Conservation (phyloP, 306 rosid genomes). For the Cucumis hystrix region DNA sequence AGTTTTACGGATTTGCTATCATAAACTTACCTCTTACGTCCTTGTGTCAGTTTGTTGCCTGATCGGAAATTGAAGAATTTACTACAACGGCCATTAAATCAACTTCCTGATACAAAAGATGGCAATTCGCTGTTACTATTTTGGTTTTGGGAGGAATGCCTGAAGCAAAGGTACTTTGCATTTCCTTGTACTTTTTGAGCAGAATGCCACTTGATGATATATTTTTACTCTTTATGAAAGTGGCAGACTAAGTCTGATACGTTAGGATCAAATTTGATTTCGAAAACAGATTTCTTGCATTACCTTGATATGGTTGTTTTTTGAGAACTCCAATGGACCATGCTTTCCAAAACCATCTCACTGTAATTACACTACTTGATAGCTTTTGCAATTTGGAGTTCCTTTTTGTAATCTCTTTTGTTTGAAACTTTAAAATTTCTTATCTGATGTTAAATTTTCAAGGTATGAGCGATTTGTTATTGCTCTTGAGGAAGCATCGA, state of each 20-base stretch:
- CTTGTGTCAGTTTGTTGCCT: constrained; percentile 56
- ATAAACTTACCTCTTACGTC: constrained; percentile 4
- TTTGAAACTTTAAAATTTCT: not conserved
- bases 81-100: constrained; percentile 52
- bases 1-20: not conserved
- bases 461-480: constrained; percentile 85
- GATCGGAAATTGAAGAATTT: constrained; percentile 81
- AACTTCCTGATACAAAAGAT: constrained; percentile 71
- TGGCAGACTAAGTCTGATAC: not conserved
- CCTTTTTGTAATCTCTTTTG: not conserved
- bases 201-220: not conserved
- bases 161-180: constrained; percentile 74
- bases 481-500: constrained; percentile 94
- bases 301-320: not conserved
- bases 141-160: constrained; percentile 95
- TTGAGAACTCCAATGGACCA: not conserved
- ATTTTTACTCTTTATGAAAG: not conserved
- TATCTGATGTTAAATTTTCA: constrained; percentile 1
- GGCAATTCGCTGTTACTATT: constrained; percentile 81
- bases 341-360: not conserved
- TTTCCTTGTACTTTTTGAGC: not conserved
- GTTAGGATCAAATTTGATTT: not conserved
- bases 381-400: not conserved
- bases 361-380: not conserved
- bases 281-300: not conserved